These are phyloP conservation scores for Barnettozyma populi DNA, from an alignment of 805 yeast genomes.

Conservation along the genomic window DNA sequence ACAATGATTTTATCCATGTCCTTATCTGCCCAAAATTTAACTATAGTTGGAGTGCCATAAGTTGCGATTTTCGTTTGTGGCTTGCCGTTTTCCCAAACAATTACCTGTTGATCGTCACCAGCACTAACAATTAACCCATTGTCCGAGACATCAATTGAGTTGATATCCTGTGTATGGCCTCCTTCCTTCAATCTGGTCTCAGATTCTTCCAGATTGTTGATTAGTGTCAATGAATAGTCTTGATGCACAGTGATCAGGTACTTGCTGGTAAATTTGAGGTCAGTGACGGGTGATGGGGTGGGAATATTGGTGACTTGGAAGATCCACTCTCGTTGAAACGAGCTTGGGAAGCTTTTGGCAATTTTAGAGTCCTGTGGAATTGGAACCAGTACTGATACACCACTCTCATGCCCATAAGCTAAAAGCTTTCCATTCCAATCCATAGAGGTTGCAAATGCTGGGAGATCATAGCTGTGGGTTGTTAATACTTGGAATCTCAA, in stretches of 20 bases:
- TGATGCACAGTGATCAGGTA: conserved; percentile 17
- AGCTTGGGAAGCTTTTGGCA: conserved; percentile 20
- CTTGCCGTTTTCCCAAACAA: conserved; percentile 26
- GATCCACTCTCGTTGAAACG: conserved; percentile 23
- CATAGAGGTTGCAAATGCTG: conserved; percentile 12
- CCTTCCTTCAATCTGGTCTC: conserved; percentile 4
- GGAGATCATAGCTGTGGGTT: conserved; percentile 17
- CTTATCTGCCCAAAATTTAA: conserved; percentile 30
- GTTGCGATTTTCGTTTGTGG: conserved; percentile 8
- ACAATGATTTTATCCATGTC: conserved; percentile 29
- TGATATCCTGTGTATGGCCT: conserved; percentile 25
- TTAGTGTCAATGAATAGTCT: conserved; percentile 16
- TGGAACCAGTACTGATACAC: conserved; percentile 21
- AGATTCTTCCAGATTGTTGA: conserved; percentile 20
- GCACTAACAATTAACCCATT: conserved; percentile 26
- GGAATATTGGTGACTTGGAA: conserved; percentile 16
- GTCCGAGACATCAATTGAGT: conserved; percentile 27
- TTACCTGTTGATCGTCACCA: conserved; percentile 28
- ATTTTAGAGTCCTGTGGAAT: conserved; percentile 18
- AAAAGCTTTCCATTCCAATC: conserved; percentile 23
- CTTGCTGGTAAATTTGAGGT: conserved; percentile 19
- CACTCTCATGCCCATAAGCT: conserved; percentile 20
- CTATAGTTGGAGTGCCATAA: conserved; percentile 22
- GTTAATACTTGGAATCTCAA: not conserved
- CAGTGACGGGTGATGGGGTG: conserved; percentile 11